Evolutionary conservation across 2,329 filamentous ascomycete genomes (phyloP).

Genomic region (Magnaporthiopsis rhizophila): DNA sequence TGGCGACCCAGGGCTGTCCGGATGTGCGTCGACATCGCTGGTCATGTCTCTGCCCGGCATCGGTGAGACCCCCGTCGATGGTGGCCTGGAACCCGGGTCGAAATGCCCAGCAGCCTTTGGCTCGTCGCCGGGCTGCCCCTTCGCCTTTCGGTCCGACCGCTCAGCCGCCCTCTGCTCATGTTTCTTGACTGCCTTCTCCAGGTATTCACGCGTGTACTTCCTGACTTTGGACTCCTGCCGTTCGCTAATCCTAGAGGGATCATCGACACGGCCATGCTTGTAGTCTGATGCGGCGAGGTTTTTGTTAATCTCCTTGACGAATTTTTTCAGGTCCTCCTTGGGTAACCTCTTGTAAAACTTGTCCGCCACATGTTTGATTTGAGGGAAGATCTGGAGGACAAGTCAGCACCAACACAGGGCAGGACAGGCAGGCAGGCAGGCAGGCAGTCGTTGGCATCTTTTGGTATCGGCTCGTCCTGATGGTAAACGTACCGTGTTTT

Average conservation of each 20-base stretch:
- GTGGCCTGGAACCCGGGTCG: conserved; percentile 12
- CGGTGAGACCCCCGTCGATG: not conserved
- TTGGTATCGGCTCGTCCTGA: not conserved
- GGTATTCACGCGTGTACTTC: conserved; percentile 73
- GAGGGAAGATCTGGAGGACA: conserved; percentile 60
- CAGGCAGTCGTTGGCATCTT: not conserved
- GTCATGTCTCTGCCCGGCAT: not conserved
- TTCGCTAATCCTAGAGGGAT: conserved; percentile 65
- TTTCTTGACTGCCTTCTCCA: conserved; percentile 78
- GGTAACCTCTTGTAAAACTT: conserved; percentile 83
- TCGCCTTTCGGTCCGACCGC: conserved; percentile 14
- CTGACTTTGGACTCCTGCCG: conserved; percentile 79
- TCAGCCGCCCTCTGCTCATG: conserved; percentile 58
- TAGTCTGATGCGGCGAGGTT: conserved; percentile 89
- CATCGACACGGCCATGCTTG: conserved; percentile 77
- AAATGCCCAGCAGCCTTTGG: conserved; percentile 15
- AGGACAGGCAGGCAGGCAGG: not conserved
- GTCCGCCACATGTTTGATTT: conserved; percentile 77
- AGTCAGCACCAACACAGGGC: not conserved
- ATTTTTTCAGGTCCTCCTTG: conserved; percentile 62
- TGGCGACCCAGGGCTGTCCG: conserved; percentile 20
- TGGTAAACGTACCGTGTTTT: conserved; percentile 66
- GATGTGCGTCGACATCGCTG: not conserved
- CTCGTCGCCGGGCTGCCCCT: not conserved
- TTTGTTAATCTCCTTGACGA: conserved; percentile 65